Percentiles rank a stretch among this genome's conserved stretches.
phyloP scores from a whole-genome alignment of 139 green algal genomes.

The Chlorella sp. region DNA sequence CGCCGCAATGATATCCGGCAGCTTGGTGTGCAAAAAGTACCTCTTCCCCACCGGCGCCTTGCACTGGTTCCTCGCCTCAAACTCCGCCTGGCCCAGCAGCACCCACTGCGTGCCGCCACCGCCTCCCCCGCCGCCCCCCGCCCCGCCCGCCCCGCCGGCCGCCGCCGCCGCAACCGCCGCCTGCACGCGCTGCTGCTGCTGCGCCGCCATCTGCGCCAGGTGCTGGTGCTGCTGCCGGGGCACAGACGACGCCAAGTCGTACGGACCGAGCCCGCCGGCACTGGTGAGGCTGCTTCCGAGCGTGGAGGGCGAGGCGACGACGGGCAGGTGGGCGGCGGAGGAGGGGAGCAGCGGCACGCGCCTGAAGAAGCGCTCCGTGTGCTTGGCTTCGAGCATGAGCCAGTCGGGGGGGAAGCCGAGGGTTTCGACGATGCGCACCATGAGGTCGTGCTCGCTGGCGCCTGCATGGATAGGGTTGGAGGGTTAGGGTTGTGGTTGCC shows the following conservation, averaged over 20 bases:
- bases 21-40: slow-evolving; percentile 77
- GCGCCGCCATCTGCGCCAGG: neutral
- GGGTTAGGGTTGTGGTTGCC: too few relatives aligned
- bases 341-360: neutral
- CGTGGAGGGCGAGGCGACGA: neutral
- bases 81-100: slow-evolving; percentile 40
- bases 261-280: neutral
- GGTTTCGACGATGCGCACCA: slow-evolving; percentile 75
- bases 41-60: slow-evolving; percentile 68
- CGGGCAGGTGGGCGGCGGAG: neutral
- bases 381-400: slow-evolving; percentile 61
- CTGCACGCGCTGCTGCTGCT: neutral
- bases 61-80: slow-evolving; percentile 45
- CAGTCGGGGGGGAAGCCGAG: slow-evolving; percentile 64
- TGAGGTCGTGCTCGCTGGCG: slow-evolving; percentile 88
- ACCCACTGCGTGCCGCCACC: neutral
- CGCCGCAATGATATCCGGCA: slow-evolving; percentile 77
- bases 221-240: neutral
- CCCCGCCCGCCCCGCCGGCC: neutral
- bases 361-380: slow-evolving; percentile 77
- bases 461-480: slow-evolving; percentile 24
- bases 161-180: neutral
- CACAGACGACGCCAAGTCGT: slow-evolving; percentile 2
- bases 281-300: neutral
- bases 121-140: too few relatives aligned